These are phyloP conservation scores for Glomus cerebriforme DNA, from an alignment of 192 early-diverging fungal species.

Conservation along the genomic window DNA sequence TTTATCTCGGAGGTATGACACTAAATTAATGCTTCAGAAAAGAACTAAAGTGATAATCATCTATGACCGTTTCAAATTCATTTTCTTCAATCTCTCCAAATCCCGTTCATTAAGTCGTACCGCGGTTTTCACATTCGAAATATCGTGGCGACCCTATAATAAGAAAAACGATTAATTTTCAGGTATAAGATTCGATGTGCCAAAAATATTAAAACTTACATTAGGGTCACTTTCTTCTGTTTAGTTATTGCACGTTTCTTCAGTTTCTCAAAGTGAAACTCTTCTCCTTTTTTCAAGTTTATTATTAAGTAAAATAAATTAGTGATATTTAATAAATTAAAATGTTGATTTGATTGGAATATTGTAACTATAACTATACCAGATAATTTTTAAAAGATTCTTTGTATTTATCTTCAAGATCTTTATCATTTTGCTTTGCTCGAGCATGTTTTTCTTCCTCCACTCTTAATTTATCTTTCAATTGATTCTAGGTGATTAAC, in stretches of 20 bases:
- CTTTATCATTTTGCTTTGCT: slow-evolving; percentile 61
- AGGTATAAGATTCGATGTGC: slow-evolving; percentile 2
- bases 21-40: slow-evolving; percentile 97
- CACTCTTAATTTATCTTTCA: slow-evolving; percentile 55
- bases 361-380: too few relatives aligned
- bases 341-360: too few relatives aligned
- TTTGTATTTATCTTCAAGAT: slow-evolving; percentile 64
- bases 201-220: slow-evolving; percentile 35
- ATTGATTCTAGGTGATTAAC: slow-evolving; percentile 44
- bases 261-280: slow-evolving; percentile 81
- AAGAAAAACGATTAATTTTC: not conserved
- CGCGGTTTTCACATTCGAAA: slow-evolving; percentile 67
- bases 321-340: not conserved
- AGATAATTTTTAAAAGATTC: too few relatives aligned
- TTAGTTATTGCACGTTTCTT: slow-evolving; percentile 80
- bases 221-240: slow-evolving; percentile 72
- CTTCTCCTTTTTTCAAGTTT: slow-evolving; percentile 62
- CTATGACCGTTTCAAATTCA: slow-evolving; percentile 75
- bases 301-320: slow-evolving; percentile 24
- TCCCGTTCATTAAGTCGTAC: slow-evolving; percentile 72
- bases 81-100: slow-evolving; percentile 72
- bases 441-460: slow-evolving; percentile 61
- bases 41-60: too few relatives aligned
- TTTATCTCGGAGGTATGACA: slow-evolving; percentile 99
- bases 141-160: slow-evolving; percentile 54